Conservation (phyloP, 176 grass and related monocot species). For the Phragmites australis region DNA sequence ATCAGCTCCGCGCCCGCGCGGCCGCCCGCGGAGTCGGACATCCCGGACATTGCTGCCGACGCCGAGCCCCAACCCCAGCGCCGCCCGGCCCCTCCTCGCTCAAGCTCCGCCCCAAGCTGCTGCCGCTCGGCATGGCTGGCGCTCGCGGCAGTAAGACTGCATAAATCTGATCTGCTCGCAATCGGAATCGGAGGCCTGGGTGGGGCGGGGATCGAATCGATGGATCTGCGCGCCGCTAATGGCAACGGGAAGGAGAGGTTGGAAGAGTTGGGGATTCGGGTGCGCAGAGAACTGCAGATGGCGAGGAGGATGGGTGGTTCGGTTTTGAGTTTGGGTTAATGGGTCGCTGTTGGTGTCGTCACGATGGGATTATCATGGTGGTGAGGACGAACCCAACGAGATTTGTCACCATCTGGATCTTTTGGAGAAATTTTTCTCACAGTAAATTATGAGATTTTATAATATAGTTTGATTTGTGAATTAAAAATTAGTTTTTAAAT, state of each 20-base stretch:
- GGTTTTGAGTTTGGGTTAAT: slow-evolving; percentile 24
- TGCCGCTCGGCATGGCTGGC: slow-evolving; percentile 49
- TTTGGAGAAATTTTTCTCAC: no score
- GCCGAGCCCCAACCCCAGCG: background rate
- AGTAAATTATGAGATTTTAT: no score
- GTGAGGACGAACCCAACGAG: slow-evolving; percentile 8
- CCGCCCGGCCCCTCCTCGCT: background rate
- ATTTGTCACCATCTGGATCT: no score
- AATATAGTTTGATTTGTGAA: no score
- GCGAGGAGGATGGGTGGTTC: slow-evolving; percentile 5
- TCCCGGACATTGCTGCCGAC: slow-evolving; percentile 48
- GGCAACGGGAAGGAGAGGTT: slow-evolving; percentile 14
- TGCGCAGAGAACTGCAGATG: background rate
- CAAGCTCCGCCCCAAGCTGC: slow-evolving; percentile 39
- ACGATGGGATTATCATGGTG: slow-evolving; percentile 45
- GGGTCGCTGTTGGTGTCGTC: slow-evolving; percentile 49
- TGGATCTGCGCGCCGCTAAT: slow-evolving; percentile 43
- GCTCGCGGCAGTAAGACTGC: slow-evolving; percentile 48
- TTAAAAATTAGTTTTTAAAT: no score
- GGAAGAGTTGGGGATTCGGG: slow-evolving; percentile 40
- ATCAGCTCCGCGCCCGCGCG: slow-evolving; percentile 72
- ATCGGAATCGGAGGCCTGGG: slow-evolving; percentile 6
- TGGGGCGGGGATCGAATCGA: slow-evolving; percentile 5
- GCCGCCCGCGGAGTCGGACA: slow-evolving; percentile 60
- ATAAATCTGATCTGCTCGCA: slow-evolving; percentile 52